phyloP scores from a whole-genome alignment of 2,329 filamentous ascomycete genomes.

The Sarocladium brachiariae region DNA sequence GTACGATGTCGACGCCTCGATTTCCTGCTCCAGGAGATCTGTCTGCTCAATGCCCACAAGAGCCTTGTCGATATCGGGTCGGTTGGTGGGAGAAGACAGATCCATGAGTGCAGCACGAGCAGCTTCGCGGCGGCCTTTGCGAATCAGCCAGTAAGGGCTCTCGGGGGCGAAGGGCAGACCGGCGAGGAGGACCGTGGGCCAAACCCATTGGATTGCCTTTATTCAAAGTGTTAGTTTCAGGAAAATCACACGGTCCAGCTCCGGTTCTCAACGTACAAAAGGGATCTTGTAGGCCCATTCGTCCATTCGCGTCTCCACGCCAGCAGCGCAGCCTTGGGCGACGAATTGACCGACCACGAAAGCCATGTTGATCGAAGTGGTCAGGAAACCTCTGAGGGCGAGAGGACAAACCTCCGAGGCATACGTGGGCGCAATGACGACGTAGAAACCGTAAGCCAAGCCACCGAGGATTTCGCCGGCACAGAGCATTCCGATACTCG shows the following conservation, averaged over 20 bases:
- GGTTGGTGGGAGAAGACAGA: conserved; percentile 1
- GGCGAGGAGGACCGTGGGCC: conserved; percentile 21
- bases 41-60: conserved; percentile 7
- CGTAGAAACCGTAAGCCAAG: conserved; percentile 54
- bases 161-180: conserved; percentile 20
- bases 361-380: conserved; percentile 54
- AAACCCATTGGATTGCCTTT: conserved; percentile 26
- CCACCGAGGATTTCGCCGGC: conserved; percentile 56
- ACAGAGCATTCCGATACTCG: conserved; percentile 47
- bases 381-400: conserved; percentile 49
- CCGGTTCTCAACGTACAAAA: conserved; percentile 6
- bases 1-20: conserved; percentile 20
- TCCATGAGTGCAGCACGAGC: background rate
- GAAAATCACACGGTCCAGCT: background rate
- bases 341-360: conserved; percentile 57
- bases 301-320: conserved; percentile 29
- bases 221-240: background rate
- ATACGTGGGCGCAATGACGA: conserved; percentile 52
- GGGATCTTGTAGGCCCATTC: conserved; percentile 37
- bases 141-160: conserved; percentile 24
- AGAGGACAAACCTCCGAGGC: conserved; percentile 55
- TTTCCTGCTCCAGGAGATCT: conserved; percentile 6
- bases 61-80: conserved; percentile 3
- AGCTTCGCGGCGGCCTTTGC: conserved; percentile 35
- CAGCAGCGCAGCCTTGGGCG: conserved; percentile 39